Evolutionary conservation across 108 stramenopile genomes (phyloP), one percentile per base, ranked within the genome.

Genomic region (Craspedostauros australis): DNA sequence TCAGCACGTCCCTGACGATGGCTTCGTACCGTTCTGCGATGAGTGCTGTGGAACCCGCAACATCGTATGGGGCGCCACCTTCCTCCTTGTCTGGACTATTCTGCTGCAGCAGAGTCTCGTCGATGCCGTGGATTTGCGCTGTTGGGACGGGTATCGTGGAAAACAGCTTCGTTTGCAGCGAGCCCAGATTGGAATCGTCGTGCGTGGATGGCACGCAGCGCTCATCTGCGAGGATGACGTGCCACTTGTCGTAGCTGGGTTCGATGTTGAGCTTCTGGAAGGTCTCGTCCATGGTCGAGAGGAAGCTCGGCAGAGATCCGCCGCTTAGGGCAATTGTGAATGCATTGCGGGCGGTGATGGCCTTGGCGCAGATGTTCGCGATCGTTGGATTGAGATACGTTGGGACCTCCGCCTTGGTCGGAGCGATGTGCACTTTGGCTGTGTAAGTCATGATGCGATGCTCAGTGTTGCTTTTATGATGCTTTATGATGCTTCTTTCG

Each of bases 161-260:
- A 24, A 79, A 68, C 39, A 86, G 62, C 31, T 62, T 21, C 18
- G 62, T 45, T 23, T 54, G 62, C 26, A 95, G 18, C 20, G 87
- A 56, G 33, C 69, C 51, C 41, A 88, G 38, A 68, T 96, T 98
- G 23, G 86, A 88, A 68, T 98, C 95, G 1, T 38, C 57, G 70
- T 93, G 39, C 19, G 76, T 53, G 6, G 56, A 47, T 0, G 78
- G 73, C 5, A 98, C 97, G 41, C 88, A 93, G 29, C 97, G 90
- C 63, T 98, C 97, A 70, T 98, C 97, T 18, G 95, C 93, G 58
- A 96, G 71, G 27, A 86, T 44, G 4, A 98, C 73, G 53, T 88
- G 92, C 88, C 91, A 95, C 39, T 72, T 64, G 6, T 71, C 64
- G 57, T 59, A 84, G 27, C 77, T 62, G 22, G 84, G 84, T 48